Conservation (phyloP, 495 filamentous ascomycete species). For the Penicillium argentinense region DNA sequence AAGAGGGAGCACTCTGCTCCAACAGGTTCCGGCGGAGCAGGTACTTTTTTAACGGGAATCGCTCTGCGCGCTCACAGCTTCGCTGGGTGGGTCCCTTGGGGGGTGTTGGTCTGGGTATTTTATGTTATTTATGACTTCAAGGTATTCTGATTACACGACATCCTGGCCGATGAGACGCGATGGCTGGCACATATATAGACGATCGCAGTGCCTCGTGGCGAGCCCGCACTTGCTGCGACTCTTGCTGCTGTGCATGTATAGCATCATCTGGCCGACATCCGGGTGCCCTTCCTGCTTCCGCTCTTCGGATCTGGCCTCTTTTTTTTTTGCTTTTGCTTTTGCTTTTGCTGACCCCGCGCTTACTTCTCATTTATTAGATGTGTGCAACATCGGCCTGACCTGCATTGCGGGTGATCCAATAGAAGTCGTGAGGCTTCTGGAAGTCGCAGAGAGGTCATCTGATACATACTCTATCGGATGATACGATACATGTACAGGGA, state of each 20-base stretch:
- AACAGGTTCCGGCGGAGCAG: slow-evolving; percentile 43
- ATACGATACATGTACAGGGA: slow-evolving; percentile 3
- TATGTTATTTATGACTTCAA: slow-evolving; percentile 26
- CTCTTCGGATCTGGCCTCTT: too few relatives aligned
- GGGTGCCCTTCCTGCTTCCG: too few relatives aligned
- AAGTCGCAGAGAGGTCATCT: slow-evolving; percentile 6
- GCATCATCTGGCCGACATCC: too few relatives aligned
- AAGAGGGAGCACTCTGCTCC: slow-evolving; percentile 12
- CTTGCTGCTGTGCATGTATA: background rate
- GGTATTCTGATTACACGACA: slow-evolving; percentile 15
- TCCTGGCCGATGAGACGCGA: too few relatives aligned
- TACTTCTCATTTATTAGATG: background rate
- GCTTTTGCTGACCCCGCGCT: background rate
- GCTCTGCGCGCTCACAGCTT: slow-evolving; percentile 21
- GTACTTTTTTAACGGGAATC: slow-evolving; percentile 38
- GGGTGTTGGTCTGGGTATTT: slow-evolving; percentile 18
- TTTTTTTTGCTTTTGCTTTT: background rate
- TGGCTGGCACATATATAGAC: too few relatives aligned
- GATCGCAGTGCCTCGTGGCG: too few relatives aligned
- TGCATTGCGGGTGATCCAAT: background rate
- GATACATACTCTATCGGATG: slow-evolving; percentile 3
- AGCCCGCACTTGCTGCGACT: background rate
- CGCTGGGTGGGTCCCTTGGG: slow-evolving; percentile 26
- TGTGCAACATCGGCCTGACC: background rate
- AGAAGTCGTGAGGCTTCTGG: slow-evolving; percentile 2